Conservation (phyloP, 352 stramenopile species). For the Phytophthora cryptogea region DNA sequence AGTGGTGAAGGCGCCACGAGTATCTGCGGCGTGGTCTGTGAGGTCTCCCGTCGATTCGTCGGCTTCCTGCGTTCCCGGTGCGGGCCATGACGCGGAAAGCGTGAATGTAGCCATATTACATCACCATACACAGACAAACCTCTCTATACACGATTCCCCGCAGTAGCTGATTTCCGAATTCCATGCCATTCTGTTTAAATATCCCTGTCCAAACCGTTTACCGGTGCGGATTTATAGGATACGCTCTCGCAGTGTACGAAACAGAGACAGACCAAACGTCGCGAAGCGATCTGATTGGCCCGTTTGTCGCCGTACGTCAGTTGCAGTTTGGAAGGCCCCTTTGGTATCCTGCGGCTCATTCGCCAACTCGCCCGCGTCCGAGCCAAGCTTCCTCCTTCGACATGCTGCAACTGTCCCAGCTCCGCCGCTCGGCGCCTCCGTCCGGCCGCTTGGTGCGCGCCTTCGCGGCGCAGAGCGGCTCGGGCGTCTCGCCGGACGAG, state of each 20-base stretch:
- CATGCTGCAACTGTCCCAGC: slow-evolving; percentile 70
- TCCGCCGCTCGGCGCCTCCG: slow-evolving; percentile 44
- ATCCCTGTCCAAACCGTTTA: slow-evolving; percentile 5
- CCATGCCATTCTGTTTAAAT: not conserved
- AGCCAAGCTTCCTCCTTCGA: not conserved
- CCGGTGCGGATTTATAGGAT: slow-evolving; percentile 15
- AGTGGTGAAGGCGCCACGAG: slow-evolving; percentile 2
- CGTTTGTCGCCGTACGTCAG: not conserved
- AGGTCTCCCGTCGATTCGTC: not conserved
- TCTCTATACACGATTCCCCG: not conserved
- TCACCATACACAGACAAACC: not conserved
- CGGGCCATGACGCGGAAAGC: slow-evolving; percentile 18
- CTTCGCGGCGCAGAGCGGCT: slow-evolving; percentile 51
- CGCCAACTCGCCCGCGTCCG: slow-evolving; percentile 5
- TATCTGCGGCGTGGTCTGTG: not conserved
- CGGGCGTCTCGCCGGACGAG: slow-evolving; percentile 42
- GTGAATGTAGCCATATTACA: slow-evolving; percentile 8
- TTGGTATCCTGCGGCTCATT: not conserved
- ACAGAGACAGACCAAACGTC: slow-evolving; percentile 29
- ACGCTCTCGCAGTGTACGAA: not conserved
- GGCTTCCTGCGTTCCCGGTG: slow-evolving; percentile 1
- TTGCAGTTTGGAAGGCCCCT: not conserved
- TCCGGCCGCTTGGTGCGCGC: slow-evolving; percentile 43
- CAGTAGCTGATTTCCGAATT: not conserved
- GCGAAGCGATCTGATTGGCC: slow-evolving; percentile 11